Percentiles rank a stretch among this genome's conserved stretches.
Evolutionary conservation across 305 asterid species (phyloP).

Genomic region (Ilex paraguariensis): DNA sequence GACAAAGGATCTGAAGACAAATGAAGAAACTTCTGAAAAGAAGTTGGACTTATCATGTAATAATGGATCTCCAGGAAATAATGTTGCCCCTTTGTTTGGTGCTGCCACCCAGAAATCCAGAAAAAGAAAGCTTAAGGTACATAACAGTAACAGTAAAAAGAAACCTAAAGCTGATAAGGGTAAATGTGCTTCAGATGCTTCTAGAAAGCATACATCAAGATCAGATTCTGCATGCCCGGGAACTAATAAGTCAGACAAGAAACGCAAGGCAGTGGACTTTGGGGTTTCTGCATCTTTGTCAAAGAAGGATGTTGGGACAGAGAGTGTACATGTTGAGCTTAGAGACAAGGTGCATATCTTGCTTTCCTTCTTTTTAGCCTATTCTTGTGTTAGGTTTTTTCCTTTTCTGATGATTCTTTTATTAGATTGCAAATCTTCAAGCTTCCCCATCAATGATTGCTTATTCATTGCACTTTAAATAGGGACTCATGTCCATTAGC

Average conservation of each 20-base stretch:
- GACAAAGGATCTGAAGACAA: slow-evolving; percentile 30
- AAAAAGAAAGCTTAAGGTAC: slow-evolving; percentile 48
- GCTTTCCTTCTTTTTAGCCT: slow-evolving; percentile 9
- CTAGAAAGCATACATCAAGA: slow-evolving; percentile 35
- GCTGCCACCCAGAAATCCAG: slow-evolving; percentile 30
- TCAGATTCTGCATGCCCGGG: slow-evolving; percentile 32
- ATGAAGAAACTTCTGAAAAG: slow-evolving; percentile 34
- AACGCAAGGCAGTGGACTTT: slow-evolving; percentile 29
- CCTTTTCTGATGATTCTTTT: slow-evolving; percentile 1
- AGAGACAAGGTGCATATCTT: slow-evolving; percentile 54
- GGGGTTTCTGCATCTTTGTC: slow-evolving; percentile 29
- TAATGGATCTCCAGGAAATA: slow-evolving; percentile 31
- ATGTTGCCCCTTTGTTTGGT: slow-evolving; percentile 33
- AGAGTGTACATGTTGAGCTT: slow-evolving; percentile 32
- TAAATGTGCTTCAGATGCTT: slow-evolving; percentile 34
- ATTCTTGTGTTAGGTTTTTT: slow-evolving; percentile 6
- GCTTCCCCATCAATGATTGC: not conserved
- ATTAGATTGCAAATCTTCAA: not conserved
- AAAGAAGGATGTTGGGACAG: slow-evolving; percentile 24
- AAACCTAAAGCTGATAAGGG: slow-evolving; percentile 41
- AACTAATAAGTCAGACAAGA: slow-evolving; percentile 43
- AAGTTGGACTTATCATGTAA: slow-evolving; percentile 30
- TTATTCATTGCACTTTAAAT: too few relatives aligned
- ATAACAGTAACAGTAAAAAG: slow-evolving; percentile 28
- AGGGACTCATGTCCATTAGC: too few relatives aligned